A percentile compares a stretch with the other conserved stretches of the same genome.
Conservation (phyloP, 768 basidiomycete species). For the Coprinopsis sp. region DNA sequence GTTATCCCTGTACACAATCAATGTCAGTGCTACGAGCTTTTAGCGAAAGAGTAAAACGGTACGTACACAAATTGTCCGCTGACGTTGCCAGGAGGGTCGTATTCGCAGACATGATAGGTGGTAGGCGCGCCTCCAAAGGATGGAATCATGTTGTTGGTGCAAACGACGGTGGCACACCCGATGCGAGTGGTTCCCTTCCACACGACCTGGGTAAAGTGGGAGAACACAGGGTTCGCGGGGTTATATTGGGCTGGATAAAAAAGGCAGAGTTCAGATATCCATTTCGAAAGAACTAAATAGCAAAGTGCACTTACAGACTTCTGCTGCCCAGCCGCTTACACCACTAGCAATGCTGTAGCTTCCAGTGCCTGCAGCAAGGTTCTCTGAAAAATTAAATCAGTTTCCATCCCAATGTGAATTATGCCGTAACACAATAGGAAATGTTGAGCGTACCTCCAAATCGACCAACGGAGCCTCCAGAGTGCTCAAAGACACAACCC, state of each 20-base stretch:
- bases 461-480: constrained; percentile 57
- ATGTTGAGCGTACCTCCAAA: constrained; percentile 58
- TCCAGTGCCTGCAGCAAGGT: constrained; percentile 69
- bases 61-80: constrained; percentile 58
- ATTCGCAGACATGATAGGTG: constrained; percentile 67
- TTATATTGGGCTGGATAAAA: constrained; percentile 36
- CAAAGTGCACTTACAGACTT: constrained; percentile 47
- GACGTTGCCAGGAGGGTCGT: constrained; percentile 60
- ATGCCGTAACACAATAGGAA: not conserved
- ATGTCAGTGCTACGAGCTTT: not conserved
- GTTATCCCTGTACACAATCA: constrained; percentile 31
- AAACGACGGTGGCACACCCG: constrained; percentile 50
- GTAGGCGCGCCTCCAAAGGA: constrained; percentile 44
- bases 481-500: constrained; percentile 65
- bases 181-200: constrained; percentile 55
- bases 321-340: constrained; percentile 60
- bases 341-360: constrained; percentile 40
- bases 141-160: too few relatives aligned
- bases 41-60: not conserved
- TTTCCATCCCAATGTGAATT: too few relatives aligned
- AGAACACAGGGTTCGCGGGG: constrained; percentile 41
- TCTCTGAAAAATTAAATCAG: constrained; percentile 41
- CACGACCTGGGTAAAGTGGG: constrained; percentile 59
- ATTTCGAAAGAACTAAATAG: not conserved
- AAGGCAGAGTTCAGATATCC: not conserved